These are phyloP conservation scores for Cercospora sp. DNA, from an alignment of 2,329 filamentous ascomycete genomes.

Conservation along the genomic window DNA sequence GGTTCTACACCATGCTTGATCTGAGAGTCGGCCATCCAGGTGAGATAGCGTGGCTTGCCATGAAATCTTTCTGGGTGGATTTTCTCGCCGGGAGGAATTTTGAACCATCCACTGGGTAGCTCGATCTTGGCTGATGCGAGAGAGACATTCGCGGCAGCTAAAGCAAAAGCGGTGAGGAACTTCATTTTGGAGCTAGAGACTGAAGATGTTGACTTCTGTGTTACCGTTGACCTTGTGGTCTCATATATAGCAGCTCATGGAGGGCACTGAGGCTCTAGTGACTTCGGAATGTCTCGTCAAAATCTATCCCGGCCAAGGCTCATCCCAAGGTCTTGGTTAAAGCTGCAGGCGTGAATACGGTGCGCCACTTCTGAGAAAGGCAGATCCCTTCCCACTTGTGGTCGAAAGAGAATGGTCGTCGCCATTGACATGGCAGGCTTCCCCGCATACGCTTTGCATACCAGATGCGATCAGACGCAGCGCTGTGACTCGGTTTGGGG, in stretches of 20 bases:
- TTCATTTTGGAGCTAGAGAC: not conserved
- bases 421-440: not conserved
- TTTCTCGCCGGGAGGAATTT: conserved; percentile 5
- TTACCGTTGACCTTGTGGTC: not conserved
- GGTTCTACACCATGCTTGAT: conserved; percentile 33
- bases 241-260: not conserved
- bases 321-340: not conserved
- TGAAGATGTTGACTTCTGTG: not conserved
- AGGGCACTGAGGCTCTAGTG: not conserved
- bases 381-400: not conserved
- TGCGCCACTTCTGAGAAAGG: not conserved
- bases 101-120: conserved; percentile 18
- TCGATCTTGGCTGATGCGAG: conserved; percentile 3
- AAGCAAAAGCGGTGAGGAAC: not conserved
- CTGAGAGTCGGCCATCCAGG: conserved; percentile 32
- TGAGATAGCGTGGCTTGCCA: conserved; percentile 23
- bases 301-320: not conserved
- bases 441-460: not conserved
- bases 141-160: not conserved
- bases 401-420: not conserved
- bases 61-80: not conserved
- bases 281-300: not conserved
- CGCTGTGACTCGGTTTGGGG: not conserved
- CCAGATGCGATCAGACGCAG: not conserved
- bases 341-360: not conserved